Evolutionary conservation across 2,329 filamentous ascomycete species (phyloP).

Genomic region (Colletotrichum musae): DNA sequence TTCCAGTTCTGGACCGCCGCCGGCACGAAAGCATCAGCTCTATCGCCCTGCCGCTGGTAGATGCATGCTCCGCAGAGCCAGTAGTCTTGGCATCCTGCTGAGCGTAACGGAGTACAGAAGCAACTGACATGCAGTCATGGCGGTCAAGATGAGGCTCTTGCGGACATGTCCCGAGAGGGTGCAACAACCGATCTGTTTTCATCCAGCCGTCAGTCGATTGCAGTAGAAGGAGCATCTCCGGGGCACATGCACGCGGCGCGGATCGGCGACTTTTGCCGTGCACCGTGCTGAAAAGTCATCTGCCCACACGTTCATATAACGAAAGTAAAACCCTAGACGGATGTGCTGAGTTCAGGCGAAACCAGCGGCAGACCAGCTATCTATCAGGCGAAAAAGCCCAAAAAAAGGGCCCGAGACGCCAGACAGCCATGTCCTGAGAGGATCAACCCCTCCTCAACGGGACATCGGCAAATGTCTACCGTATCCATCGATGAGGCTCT

Average conservation of each 20-base stretch:
- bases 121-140: background rate
- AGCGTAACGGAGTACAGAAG: no score
- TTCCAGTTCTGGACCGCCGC: background rate
- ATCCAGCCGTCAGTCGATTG: background rate
- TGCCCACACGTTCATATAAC: slow-evolving; percentile 23
- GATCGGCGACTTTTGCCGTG: background rate
- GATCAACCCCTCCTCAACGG: background rate
- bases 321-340: slow-evolving; percentile 9
- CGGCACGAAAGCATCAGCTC: background rate
- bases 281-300: background rate
- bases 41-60: background rate
- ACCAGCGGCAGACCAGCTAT: background rate
- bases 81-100: no score
- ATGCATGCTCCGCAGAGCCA: background rate
- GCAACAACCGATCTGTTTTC: background rate
- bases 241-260: background rate
- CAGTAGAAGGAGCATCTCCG: background rate
- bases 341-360: slow-evolving; percentile 10
- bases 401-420: background rate
- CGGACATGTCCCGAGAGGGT: background rate
- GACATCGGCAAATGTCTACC: slow-evolving; percentile 8
- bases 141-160: background rate
- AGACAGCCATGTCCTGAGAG: background rate
- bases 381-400: background rate
- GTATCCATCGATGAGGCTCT: slow-evolving; percentile 12